Evolutionary conservation across 2,329 filamentous ascomycete species (phyloP).

Genomic region (Penicillium polonicum): DNA sequence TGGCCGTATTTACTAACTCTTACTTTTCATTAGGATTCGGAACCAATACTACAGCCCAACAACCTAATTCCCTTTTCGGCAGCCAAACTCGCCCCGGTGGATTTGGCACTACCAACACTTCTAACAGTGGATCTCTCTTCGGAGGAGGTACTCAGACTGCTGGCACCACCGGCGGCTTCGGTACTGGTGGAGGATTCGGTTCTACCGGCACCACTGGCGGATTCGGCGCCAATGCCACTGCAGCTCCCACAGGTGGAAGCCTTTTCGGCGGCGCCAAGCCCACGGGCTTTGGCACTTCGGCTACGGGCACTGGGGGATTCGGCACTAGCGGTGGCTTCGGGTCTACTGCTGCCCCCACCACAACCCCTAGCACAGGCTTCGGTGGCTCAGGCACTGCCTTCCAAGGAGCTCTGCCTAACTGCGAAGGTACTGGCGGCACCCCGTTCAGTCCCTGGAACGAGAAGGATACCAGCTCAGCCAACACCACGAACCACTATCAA

Average conservation of each 20-base stretch:
- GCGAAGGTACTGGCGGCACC: conserved; percentile 47
- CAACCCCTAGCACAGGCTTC: conserved; percentile 30
- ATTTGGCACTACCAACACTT: conserved; percentile 34
- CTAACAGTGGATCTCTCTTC: conserved; percentile 34
- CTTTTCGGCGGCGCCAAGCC: conserved; percentile 40
- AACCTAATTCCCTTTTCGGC: conserved; percentile 39
- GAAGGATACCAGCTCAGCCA: conserved; percentile 42
- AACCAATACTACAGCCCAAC: conserved; percentile 30
- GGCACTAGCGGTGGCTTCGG: conserved; percentile 35
- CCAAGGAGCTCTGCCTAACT: conserved; percentile 39
- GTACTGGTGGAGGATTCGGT: conserved; percentile 31
- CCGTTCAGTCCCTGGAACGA: conserved; percentile 48
- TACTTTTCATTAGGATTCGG: conserved; percentile 36
- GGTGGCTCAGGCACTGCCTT: conserved; percentile 46
- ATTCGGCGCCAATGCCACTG: conserved; percentile 28
- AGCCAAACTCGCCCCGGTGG: conserved; percentile 31
- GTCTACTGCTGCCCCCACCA: conserved; percentile 8
- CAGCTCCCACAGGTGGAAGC: conserved; percentile 30
- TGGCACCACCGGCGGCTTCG: conserved; percentile 32
- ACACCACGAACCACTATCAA: conserved; percentile 47
- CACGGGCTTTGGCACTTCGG: conserved; percentile 21
- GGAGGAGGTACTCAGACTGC: conserved; percentile 27
- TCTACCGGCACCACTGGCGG: conserved; percentile 23
- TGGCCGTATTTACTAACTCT: conserved; percentile 19
- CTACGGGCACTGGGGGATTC: conserved; percentile 23